Conservation (phyloP, 1,284 basidiomycete genomes). For the Meira nashicola region DNA sequence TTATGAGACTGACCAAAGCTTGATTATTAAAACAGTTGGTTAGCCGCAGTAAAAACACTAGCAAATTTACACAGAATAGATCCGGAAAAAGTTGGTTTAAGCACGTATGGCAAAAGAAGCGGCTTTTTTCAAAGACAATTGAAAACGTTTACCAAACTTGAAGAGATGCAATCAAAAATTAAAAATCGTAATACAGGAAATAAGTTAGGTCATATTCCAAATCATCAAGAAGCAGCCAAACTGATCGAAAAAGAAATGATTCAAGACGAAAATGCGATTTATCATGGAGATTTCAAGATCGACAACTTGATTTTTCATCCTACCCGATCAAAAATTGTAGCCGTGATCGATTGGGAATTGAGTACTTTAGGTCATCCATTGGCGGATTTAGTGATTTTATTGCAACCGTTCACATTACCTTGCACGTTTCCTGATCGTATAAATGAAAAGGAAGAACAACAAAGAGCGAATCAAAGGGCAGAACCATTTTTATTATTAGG, state of each 20-base stretch:
- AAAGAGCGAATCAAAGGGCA: slow-evolving; percentile 9
- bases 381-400: slow-evolving; percentile 84
- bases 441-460: slow-evolving; percentile 17
- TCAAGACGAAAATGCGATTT: slow-evolving; percentile 64
- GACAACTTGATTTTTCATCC: slow-evolving; percentile 93
- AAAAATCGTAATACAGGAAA: slow-evolving; percentile 65
- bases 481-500: slow-evolving; percentile 28
- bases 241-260: slow-evolving; percentile 76
- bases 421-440: slow-evolving; percentile 14
- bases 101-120: slow-evolving; percentile 70
- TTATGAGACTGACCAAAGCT: not conserved
- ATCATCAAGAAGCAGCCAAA: slow-evolving; percentile 65
- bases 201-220: slow-evolving; percentile 61
- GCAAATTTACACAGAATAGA: slow-evolving; percentile 69
- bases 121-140: slow-evolving; percentile 89
- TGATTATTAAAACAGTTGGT: slow-evolving; percentile 16
- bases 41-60: slow-evolving; percentile 59
- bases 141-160: slow-evolving; percentile 73
- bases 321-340: slow-evolving; percentile 82
- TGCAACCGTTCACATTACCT: slow-evolving; percentile 60
- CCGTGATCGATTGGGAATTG: slow-evolving; percentile 92
- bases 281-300: slow-evolving; percentile 93
- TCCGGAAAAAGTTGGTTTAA: slow-evolving; percentile 66
- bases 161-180: slow-evolving; percentile 65
- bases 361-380: slow-evolving; percentile 65